Evolutionary conservation across 1,139 yeast species (phyloP).

Genomic region (Diutina catenulata): DNA sequence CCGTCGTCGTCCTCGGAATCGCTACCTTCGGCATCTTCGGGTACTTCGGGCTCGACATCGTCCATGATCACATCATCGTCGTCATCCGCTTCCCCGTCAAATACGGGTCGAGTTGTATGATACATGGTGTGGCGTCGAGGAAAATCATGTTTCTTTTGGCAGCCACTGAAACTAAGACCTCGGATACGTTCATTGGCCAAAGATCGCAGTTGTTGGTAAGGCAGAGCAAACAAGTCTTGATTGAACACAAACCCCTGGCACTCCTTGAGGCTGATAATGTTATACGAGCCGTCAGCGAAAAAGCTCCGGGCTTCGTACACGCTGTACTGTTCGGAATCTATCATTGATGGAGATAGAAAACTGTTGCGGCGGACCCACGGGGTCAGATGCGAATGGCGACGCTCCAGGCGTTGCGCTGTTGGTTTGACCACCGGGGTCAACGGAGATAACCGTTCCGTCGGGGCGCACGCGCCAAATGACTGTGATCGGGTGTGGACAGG

Average conservation of each 20-base stretch:
- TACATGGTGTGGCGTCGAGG: slow-evolving; percentile 6
- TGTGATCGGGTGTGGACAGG: no score
- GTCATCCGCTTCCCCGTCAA: slow-evolving; percentile 5
- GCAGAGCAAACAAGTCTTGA: slow-evolving; percentile 60
- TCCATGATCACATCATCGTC: slow-evolving; percentile 9
- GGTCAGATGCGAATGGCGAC: slow-evolving; percentile 11
- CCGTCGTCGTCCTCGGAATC: slow-evolving; percentile 6
- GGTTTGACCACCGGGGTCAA: no score
- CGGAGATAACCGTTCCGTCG: no score
- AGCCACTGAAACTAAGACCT: slow-evolving; percentile 13
- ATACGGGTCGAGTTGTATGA: slow-evolving; percentile 1
- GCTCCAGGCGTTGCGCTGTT: no score
- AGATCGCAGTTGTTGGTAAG: slow-evolving; percentile 48
- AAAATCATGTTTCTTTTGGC: slow-evolving; percentile 9
- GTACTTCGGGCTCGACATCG: slow-evolving; percentile 7
- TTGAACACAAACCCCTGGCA: slow-evolving; percentile 69
- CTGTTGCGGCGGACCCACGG: slow-evolving; percentile 51
- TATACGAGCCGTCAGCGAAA: slow-evolving; percentile 18
- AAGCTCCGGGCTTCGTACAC: slow-evolving; percentile 38
- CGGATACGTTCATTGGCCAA: slow-evolving; percentile 26
- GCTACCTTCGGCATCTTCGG: background rate
- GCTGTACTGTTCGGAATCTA: slow-evolving; percentile 45
- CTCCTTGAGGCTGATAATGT: slow-evolving; percentile 41
- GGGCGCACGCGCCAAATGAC: no score
- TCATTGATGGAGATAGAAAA: slow-evolving; percentile 50